Conservation (phyloP, 495 filamentous ascomycete species). For the Friedmanniomyces endolithicus region DNA sequence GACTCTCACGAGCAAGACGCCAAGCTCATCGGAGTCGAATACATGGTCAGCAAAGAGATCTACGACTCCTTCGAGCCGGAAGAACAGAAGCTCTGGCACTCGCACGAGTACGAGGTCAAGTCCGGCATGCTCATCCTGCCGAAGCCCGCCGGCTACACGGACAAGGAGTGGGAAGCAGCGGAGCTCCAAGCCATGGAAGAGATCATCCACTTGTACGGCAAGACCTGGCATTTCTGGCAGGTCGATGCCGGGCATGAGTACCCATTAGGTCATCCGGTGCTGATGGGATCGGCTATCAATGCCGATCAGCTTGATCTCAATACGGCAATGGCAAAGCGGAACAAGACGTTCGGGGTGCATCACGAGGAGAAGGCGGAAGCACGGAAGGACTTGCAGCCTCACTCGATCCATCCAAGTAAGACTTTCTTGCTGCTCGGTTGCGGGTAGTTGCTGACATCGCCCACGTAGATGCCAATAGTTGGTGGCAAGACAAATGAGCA, state of each 20-base stretch:
- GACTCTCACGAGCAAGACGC: slow-evolving; percentile 17
- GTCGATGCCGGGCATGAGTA: slow-evolving; percentile 13
- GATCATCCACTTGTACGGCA: slow-evolving; percentile 19
- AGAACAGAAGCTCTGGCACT: slow-evolving; percentile 21
- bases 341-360: slow-evolving; percentile 16
- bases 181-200: slow-evolving; percentile 19
- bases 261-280: slow-evolving; percentile 4
- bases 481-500: slow-evolving; percentile 6
- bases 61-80: slow-evolving; percentile 15
- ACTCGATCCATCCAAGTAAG: slow-evolving; percentile 8
- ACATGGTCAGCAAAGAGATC: slow-evolving; percentile 18
- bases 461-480: slow-evolving; percentile 4
- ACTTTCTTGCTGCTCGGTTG: background rate
- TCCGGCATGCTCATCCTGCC: slow-evolving; percentile 20
- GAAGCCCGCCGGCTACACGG: slow-evolving; percentile 9
- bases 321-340: slow-evolving; percentile 7
- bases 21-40: slow-evolving; percentile 19
- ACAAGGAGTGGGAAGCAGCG: slow-evolving; percentile 18
- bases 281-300: slow-evolving; percentile 14
- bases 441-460: background rate
- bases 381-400: slow-evolving; percentile 10
- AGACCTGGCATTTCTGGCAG: slow-evolving; percentile 23
- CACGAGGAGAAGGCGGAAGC: slow-evolving; percentile 10
- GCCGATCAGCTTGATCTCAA: slow-evolving; percentile 15
- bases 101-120: slow-evolving; percentile 20